Conservation (phyloP, 345 rosid species). For the Turritis glabra region DNA sequence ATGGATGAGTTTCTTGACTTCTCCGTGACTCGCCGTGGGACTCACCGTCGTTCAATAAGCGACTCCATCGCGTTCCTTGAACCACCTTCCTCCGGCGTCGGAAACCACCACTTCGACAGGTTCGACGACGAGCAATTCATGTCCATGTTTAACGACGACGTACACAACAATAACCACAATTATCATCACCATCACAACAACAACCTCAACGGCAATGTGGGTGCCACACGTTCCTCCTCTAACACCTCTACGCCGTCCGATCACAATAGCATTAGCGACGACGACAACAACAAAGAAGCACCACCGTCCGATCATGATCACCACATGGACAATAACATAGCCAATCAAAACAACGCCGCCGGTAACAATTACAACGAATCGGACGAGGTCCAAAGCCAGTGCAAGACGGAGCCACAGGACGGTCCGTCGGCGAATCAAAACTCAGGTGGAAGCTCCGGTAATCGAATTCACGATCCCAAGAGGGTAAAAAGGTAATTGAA, state of each 20-base stretch:
- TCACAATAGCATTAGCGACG: slow-evolving; percentile 67
- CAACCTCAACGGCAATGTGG: slow-evolving; percentile 41
- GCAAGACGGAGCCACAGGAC: slow-evolving; percentile 42
- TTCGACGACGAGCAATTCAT: slow-evolving; percentile 84
- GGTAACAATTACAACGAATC: slow-evolving; percentile 23
- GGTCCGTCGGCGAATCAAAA: slow-evolving; percentile 34
- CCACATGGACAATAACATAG: slow-evolving; percentile 32
- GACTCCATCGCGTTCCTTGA: slow-evolving; percentile 81
- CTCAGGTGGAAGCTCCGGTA: slow-evolving; percentile 39
- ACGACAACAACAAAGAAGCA: slow-evolving; percentile 46
- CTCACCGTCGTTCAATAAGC: slow-evolving; percentile 85
- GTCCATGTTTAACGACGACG: slow-evolving; percentile 81
- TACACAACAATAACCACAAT: slow-evolving; percentile 5
- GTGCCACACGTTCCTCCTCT: slow-evolving; percentile 54
- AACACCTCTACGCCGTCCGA: slow-evolving; percentile 81
- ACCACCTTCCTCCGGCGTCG: slow-evolving; percentile 36
- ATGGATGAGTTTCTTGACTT: slow-evolving; percentile 87
- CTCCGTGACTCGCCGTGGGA: slow-evolving; percentile 63
- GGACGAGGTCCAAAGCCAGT: slow-evolving; percentile 69
- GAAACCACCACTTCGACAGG: slow-evolving; percentile 53
- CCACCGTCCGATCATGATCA: slow-evolving; percentile 38
- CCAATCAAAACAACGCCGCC: slow-evolving; percentile 20
- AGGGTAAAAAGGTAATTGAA: slow-evolving; percentile 77
- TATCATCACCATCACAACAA: not conserved
- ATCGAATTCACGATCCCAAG: slow-evolving; percentile 67